Percentiles rank a stretch among this genome's conserved stretches.
These are phyloP conservation scores for Grammothele lineata DNA, from an alignment of 768 basidiomycete species.

Conservation along the genomic window DNA sequence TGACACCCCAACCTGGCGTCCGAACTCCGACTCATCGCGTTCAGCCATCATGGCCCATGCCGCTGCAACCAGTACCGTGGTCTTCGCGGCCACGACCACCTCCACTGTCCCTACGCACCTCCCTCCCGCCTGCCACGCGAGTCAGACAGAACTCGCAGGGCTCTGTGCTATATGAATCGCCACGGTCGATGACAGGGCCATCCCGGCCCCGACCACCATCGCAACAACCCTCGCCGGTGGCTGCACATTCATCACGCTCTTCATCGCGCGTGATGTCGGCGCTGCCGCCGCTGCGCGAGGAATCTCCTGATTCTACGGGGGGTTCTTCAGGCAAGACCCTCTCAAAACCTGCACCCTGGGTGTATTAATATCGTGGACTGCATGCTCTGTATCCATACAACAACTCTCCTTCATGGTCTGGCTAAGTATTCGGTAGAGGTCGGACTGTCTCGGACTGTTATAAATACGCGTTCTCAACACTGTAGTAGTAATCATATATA, in stretches of 20 bases:
- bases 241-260: slow-evolving; percentile 3
- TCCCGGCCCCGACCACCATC: neutral
- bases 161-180: neutral
- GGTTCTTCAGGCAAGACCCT: slow-evolving; percentile 20
- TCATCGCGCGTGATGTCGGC: slow-evolving; percentile 3
- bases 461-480: no score
- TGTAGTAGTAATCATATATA: no score
- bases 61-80: no score
- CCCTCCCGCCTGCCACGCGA: neutral
- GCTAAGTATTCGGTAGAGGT: no score
- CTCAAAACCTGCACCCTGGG: slow-evolving; percentile 24
- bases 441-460: no score
- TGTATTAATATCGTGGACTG: slow-evolving; percentile 4
- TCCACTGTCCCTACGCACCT: neutral
- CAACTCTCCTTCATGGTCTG: no score
- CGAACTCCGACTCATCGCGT: neutral
- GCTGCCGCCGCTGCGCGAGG: neutral
- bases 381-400: slow-evolving; percentile 5
- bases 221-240: slow-evolving; percentile 2
- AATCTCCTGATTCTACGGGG: slow-evolving; percentile 1
- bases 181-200: neutral
- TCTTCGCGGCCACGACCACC: neutral
- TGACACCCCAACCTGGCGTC: neutral
- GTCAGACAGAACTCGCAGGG: no score
- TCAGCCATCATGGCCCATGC: no score